Evolutionary conservation across 108 stramenopile genomes (phyloP), one percentile per base, ranked within the genome.

Genomic region (Parmales sp.): DNA sequence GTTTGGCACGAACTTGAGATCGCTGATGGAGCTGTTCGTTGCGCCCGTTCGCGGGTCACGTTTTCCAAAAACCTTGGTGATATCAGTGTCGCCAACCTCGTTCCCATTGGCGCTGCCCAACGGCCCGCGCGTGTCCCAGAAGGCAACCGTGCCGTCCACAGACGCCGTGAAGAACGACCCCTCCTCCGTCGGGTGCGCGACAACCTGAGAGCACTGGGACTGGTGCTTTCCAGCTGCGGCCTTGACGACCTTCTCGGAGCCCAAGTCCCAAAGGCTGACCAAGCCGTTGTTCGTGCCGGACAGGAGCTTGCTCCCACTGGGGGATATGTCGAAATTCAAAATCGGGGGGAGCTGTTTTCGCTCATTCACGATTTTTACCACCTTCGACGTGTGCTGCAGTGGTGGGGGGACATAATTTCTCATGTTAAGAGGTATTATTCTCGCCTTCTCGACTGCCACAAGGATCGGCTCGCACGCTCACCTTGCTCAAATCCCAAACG

Each of bases 401-500:
- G n/a, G n/a, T n/a, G n/a, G n/a, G n/a, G n/a, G n/a, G n/a, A n/a
- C n/a, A n/a, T n/a, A n/a, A n/a, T n/a, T n/a, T n/a, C n/a, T n/a
- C n/a, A n/a, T n/a, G n/a, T n/a, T n/a, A n/a, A n/a, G n/a, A n/a
- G n/a, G n/a, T n/a, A n/a, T n/a, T n/a, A n/a, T n/a, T n/a, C n/a
- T n/a, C n/a, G n/a, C n/a, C n/a, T n/a, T n/a, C n/a, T n/a, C n/a
- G n/a, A n/a, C n/a, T n/a, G n/a, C n/a, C n/a, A 60, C 26, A 34
- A 11, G 5, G 54, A 60, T 34, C 13, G 31, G 28, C 54, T n/a
- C n/a, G n/a, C n/a, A n/a, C n/a, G n/a, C n/a, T n/a, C n/a, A n/a
- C n/a, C n/a, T n/a, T n/a, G n/a, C n/a, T n/a, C n/a, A n/a, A 60
- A 34, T 60, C 36, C 54, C 54, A 60, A 29, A 60, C 54, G 16